These are phyloP conservation scores for Ophiostoma tasmaniense DNA, from an alignment of 2,329 filamentous ascomycete species.

Conservation along the genomic window DNA sequence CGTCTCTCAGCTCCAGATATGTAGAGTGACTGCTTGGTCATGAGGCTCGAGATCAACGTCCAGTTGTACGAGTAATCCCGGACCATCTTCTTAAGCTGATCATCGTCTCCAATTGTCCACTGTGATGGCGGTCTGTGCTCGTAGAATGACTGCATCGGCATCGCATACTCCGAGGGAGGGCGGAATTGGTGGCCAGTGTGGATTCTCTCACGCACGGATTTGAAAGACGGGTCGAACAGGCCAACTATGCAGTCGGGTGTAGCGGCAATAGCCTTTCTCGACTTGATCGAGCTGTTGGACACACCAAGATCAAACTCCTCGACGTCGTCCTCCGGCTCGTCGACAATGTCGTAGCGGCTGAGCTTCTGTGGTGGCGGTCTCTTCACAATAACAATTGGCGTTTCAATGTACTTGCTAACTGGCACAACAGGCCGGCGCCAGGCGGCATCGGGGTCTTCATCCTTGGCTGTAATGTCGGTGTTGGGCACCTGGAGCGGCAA, in stretches of 20 bases:
- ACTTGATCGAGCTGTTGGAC: not conserved
- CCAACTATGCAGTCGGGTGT: constrained; percentile 46
- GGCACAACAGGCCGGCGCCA: constrained; percentile 74
- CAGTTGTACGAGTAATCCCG: constrained; percentile 96
- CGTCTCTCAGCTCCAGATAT: constrained; percentile 80
- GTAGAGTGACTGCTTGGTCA: constrained; percentile 66
- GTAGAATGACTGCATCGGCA: constrained; percentile 87
- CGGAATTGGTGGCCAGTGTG: constrained; percentile 89
- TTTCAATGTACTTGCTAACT: constrained; percentile 78
- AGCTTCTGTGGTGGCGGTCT: constrained; percentile 62
- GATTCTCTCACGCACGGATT: constrained; percentile 77
- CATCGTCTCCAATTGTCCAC: constrained; percentile 85
- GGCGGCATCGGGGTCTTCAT: constrained; percentile 57
- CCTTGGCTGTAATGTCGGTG: constrained; percentile 47
- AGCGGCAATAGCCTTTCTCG: not conserved
- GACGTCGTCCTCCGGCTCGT: constrained; percentile 46
- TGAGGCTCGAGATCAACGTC: constrained; percentile 80
- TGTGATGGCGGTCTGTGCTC: constrained; percentile 80
- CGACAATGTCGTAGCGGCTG: constrained; percentile 72
- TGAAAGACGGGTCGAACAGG: constrained; percentile 82
- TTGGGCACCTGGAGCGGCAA: constrained; percentile 52
- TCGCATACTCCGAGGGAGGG: constrained; percentile 81
- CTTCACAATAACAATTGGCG: constrained; percentile 63
- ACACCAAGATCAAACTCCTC: constrained; percentile 30
- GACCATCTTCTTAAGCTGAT: constrained; percentile 75